Base-by-base conservation (phyloP, 768 basidiomycete genomes). In the Auriscalpium microsporum region DNA sequence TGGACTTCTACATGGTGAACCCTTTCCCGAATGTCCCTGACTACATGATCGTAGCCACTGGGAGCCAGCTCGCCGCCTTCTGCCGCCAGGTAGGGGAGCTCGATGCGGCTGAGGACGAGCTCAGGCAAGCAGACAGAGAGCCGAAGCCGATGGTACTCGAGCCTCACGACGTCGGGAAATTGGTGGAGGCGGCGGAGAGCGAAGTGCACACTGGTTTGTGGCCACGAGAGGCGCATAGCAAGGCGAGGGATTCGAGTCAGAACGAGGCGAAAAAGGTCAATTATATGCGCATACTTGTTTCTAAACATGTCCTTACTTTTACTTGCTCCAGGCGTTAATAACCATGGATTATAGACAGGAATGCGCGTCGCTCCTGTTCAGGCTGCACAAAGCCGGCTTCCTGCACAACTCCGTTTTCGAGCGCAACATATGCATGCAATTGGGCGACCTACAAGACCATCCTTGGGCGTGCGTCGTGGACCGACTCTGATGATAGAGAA, bases 351-450 rank as follows among this genome's bases (percentile, higher is more conserved):
- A 36, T 17, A 42, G 40, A 17, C 40, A 42, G 8, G 36, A 67
- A 40, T 68, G 65, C 49, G 68, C 65, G 51, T 72, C 74, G 8
- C 59, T 77, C 38, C 54, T 75, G 28, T 59, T 73, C 1, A 73
- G 76, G 14, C 71, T 79, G 35, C 76, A 78, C 48, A 44, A 56
- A 0, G 71, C 67, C 0, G 63, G 65, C n/a, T 70, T 72, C 62
- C 55, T 69, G 16, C 78, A 78, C 49, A 66, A 71, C 54, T 79
- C 77, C 0, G 57, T 74, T 34, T 71, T 65, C 54, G 58, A 63
- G 10, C 73, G 73, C 19, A 80, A 79, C 59, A 68, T 78, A 46
- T 62, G 78, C 37, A 62, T 69, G 14, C 76, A 79, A 48, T 58
- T 57, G 0, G 76, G 76, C 2, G 72, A 71, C 17, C 67, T 75